Conservation (phyloP, 306 rosid genomes). For the Cucurbita ficifolia region DNA sequence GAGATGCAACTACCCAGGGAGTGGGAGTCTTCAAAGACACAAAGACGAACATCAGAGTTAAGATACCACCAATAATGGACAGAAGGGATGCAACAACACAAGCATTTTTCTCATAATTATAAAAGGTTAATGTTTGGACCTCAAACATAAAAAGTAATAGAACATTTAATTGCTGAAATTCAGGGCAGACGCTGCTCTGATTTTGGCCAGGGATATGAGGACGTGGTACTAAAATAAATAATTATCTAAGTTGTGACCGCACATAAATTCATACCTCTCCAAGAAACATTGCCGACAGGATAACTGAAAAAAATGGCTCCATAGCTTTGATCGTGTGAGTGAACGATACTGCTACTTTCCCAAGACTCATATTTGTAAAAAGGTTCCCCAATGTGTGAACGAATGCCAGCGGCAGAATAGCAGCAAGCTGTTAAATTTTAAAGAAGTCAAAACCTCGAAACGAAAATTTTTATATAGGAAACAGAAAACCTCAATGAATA, state of each 20-base stretch:
- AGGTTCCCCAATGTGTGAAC: constrained; percentile 82
- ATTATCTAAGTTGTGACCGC: not conserved
- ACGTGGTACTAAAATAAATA: not conserved
- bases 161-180: not conserved
- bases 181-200: not conserved
- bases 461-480: not conserved
- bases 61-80: constrained; percentile 1
- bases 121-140: not conserved
- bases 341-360: constrained; percentile 87
- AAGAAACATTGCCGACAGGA: constrained; percentile 84
- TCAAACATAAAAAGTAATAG: not conserved
- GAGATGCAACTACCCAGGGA: constrained; percentile 66
- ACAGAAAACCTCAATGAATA: not conserved
- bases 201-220: not conserved
- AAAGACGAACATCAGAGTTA: not conserved
- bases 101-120: not conserved
- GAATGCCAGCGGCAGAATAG: constrained; percentile 63
- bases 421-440: constrained; percentile 44
- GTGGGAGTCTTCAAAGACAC: constrained; percentile 41
- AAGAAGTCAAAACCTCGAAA: not conserved
- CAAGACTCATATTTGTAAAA: constrained; percentile 95
- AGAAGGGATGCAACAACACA: not conserved
- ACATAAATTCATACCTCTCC: constrained; percentile 53
- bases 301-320: constrained; percentile 89
- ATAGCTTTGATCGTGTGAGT: constrained; percentile 91